Conservation (phyloP, 208 protist species). For the Herpetomonas samuelpessoai region DNA sequence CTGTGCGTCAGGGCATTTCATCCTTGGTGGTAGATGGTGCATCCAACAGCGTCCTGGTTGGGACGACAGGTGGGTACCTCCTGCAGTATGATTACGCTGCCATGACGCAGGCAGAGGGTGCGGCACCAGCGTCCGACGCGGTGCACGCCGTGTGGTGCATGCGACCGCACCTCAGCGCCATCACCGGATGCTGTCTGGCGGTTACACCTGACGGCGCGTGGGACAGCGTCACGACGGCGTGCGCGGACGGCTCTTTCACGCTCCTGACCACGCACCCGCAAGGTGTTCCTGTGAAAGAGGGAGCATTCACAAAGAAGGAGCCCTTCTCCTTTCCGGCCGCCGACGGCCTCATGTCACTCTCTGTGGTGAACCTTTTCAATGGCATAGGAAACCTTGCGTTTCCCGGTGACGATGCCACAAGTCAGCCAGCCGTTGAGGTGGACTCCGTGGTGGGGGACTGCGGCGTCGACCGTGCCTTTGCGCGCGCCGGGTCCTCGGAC, state of each 20-base stretch:
- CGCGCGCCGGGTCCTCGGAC: background rate
- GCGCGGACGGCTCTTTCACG: conserved; percentile 32
- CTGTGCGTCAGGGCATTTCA: too few species aligned
- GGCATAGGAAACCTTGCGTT: background rate
- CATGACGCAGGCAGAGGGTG: too few species aligned
- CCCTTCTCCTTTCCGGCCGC: background rate
- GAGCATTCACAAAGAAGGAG: background rate
- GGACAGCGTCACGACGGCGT: conserved; percentile 43
- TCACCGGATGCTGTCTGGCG: conserved; percentile 43
- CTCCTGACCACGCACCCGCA: conserved; percentile 32
- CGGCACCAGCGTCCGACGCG: too few species aligned
- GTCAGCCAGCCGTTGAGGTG: background rate
- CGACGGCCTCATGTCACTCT: background rate
- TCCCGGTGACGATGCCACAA: background rate
- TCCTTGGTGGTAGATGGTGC: too few species aligned
- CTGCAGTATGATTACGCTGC: too few species aligned
- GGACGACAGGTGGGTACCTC: conserved; percentile 51
- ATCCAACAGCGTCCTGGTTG: conserved; percentile 61
- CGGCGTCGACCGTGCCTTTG: background rate
- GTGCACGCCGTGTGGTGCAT: conserved; percentile 21
- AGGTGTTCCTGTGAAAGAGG: too few species aligned
- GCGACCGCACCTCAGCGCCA: conserved; percentile 29
- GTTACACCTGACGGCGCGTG: conserved; percentile 35
- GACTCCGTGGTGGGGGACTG: background rate
- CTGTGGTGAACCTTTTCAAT: background rate